A percentile compares a stretch with the other conserved stretches of the same genome.
Conservation (phyloP, 768 basidiomycete species). For the Amylocystis lapponica region DNA sequence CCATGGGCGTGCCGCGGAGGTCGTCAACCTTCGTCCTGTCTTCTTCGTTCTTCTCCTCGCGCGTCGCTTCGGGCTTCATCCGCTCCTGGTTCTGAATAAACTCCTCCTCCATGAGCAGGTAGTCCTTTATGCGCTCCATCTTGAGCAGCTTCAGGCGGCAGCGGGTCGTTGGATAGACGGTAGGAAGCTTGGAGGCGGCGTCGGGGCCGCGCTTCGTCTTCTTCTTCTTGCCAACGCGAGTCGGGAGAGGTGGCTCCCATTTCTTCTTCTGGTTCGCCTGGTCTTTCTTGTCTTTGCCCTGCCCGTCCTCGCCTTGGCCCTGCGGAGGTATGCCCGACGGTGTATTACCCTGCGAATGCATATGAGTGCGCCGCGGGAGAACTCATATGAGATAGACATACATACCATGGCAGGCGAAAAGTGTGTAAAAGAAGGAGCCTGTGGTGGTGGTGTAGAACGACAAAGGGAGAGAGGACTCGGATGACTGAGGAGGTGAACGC, state of each 20-base stretch:
- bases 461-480: constrained; percentile 1
- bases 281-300: constrained; percentile 32
- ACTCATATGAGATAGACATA: background rate
- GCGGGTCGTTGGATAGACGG: constrained; percentile 90
- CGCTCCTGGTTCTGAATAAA: constrained; percentile 91
- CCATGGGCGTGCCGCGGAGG: constrained; percentile 92
- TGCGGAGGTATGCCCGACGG: constrained; percentile 53
- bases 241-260: constrained; percentile 97
- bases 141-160: constrained; percentile 94
- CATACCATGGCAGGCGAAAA: constrained; percentile 12
- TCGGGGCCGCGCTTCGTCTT: constrained; percentile 77
- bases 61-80: constrained; percentile 77
- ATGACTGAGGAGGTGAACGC: constrained; percentile 15
- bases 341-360: constrained; percentile 56
- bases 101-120: constrained; percentile 91
- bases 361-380: background rate
- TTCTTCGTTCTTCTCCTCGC: constrained; percentile 95
- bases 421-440: background rate
- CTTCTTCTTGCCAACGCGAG: constrained; percentile 97
- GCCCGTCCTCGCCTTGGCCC: constrained; percentile 27
- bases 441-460: background rate
- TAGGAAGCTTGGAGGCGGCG: constrained; percentile 83
- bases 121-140: constrained; percentile 98
- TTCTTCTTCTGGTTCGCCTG: constrained; percentile 74
- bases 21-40: constrained; percentile 92